A percentile compares a stretch with the other conserved stretches of the same genome.
Conservation (phyloP, 75 land plant species). For the Selaginella tamariscina region DNA sequence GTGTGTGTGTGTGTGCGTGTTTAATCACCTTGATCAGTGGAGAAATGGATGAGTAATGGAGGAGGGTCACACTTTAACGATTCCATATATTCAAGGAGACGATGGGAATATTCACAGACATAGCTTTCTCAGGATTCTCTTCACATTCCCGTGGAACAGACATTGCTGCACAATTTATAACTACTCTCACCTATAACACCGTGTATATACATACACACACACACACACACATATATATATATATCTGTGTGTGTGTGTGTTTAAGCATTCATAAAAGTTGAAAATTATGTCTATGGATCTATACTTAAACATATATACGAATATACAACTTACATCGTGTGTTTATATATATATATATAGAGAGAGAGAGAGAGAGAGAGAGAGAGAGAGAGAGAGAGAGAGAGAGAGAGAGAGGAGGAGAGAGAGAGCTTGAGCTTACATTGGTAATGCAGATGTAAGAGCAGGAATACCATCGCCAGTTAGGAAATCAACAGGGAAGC, state of each 20-base stretch:
- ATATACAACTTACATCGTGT: neutral
- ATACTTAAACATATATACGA: neutral
- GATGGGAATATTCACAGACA: constrained; percentile 62
- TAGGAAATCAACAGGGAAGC: constrained; percentile 57
- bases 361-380: neutral
- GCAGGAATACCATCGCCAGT: constrained; percentile 58
- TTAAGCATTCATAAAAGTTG: neutral
- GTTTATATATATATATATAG: no score
- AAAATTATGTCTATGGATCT: neutral
- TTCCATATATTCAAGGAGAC: constrained; percentile 60
- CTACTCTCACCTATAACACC: constrained; percentile 52
- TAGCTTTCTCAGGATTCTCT: constrained; percentile 48
- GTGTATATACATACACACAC: no score
- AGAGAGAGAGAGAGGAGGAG: neutral
- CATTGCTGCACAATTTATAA: constrained; percentile 85
- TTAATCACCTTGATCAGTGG: constrained; percentile 84
- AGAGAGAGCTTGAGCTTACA: constrained; percentile 22
- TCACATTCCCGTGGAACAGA: constrained; percentile 89
- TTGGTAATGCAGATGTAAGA: constrained; percentile 34
- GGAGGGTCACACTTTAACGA: constrained; percentile 24
- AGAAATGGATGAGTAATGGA: constrained; percentile 68
- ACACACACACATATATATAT: no score
- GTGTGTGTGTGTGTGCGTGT: no score
- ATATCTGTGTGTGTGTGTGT: neutral
- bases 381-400: neutral